phyloP scores from a whole-genome alignment of 768 basidiomycete species.

The Filobasidium floriforme region DNA sequence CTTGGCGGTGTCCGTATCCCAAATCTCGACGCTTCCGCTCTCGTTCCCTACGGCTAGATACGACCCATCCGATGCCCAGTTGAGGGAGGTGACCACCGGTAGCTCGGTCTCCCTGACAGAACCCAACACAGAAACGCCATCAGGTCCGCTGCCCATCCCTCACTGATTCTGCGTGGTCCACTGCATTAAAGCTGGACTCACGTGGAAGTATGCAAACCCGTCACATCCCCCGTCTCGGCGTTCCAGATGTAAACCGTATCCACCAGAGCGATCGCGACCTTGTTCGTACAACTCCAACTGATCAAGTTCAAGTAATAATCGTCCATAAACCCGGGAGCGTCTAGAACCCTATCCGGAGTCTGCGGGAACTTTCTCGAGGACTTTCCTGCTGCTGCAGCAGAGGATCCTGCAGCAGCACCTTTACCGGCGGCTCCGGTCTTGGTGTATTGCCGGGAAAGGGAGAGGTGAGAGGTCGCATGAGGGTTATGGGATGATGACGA shows the following conservation, averaged over 20 bases:
- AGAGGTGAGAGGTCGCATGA: conserved; percentile 66
- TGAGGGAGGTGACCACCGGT: conserved; percentile 37
- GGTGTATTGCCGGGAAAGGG: conserved; percentile 51
- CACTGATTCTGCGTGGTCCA: background rate
- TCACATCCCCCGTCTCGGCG: conserved; percentile 80
- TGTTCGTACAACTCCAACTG: conserved; percentile 77
- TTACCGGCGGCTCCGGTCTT: conserved; percentile 58
- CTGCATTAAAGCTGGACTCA: conserved; percentile 51
- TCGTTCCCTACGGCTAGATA: conserved; percentile 77
- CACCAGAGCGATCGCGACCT: conserved; percentile 81
- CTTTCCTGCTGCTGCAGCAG: conserved; percentile 59
- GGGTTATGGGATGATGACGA: conserved; percentile 69
- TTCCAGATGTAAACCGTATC: conserved; percentile 87
- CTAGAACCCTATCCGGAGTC: conserved; percentile 83
- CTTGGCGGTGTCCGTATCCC: conserved; percentile 73
- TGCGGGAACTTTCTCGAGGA: conserved; percentile 78
- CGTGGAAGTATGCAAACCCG: conserved; percentile 46
- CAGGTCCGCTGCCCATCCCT: conserved; percentile 9
- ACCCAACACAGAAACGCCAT: conserved; percentile 25
- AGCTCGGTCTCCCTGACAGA: conserved; percentile 29
- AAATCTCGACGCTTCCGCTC: conserved; percentile 82
- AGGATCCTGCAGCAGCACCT: conserved; percentile 57
- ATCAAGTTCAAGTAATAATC: conserved; percentile 96
- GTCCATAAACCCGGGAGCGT: conserved; percentile 74
- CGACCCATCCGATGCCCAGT: conserved; percentile 49